Evolutionary conservation across 225 moss, liverwort and hornwort genomes (phyloP).

Genomic region (Straminergon stramineum): DNA sequence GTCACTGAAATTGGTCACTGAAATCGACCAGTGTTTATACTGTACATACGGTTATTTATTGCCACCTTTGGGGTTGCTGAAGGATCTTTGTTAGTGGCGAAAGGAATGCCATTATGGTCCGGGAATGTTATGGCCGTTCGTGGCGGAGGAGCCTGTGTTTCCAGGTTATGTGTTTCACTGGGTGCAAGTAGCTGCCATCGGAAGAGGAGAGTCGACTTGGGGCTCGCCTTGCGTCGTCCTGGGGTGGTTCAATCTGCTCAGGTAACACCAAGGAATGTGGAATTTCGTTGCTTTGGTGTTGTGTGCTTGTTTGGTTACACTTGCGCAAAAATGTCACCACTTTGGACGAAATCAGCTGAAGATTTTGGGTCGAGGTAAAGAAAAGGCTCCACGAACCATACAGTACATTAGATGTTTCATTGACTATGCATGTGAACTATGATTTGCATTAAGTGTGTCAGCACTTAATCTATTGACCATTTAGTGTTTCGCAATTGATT

Average conservation of each 20-base stretch:
- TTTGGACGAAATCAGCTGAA: neutral
- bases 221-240: neutral
- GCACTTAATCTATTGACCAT: neutral
- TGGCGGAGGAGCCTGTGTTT: neutral
- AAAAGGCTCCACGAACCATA: neutral
- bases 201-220: neutral
- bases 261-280: neutral
- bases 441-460: neutral
- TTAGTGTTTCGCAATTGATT: neutral
- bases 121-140: neutral
- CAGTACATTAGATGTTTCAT: neutral
- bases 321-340: neutral
- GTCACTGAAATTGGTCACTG: neutral
- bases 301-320: neutral
- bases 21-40: neutral
- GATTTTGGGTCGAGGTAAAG: neutral
- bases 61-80: neutral
- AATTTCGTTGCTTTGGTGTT: neutral
- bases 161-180: neutral
- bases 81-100: neutral
- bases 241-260: neutral
- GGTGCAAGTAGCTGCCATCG: neutral
- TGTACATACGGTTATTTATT: neutral
- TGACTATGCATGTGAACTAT: neutral
- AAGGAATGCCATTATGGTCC: slow-evolving; percentile 41